Percentiles rank a stretch among this genome's conserved stretches.
Evolutionary conservation across 495 filamentous ascomycete species (phyloP).

Genomic region (Usnea hakonensis): DNA sequence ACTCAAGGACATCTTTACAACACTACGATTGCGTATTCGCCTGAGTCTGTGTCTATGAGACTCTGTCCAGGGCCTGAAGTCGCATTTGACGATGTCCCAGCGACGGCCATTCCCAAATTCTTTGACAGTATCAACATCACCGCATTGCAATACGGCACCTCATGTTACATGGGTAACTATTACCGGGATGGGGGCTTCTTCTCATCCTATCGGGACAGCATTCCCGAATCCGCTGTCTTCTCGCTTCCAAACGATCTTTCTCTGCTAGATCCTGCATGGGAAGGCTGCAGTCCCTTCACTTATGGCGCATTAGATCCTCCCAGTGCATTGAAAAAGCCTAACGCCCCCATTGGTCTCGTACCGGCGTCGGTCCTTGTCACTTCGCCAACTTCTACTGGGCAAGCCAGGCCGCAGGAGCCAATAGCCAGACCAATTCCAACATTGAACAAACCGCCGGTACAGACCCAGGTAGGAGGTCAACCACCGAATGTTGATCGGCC

Average conservation of each 20-base stretch:
- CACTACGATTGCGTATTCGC: not conserved
- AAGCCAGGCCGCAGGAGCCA: not conserved
- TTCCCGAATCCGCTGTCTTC: constrained; percentile 7
- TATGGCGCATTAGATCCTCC: constrained; percentile 10
- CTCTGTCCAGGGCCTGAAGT: not conserved
- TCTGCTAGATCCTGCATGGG: constrained; percentile 13
- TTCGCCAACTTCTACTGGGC: constrained; percentile 4
- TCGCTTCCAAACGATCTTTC: constrained; percentile 5
- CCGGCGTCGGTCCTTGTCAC: not conserved
- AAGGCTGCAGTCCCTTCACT: not conserved
- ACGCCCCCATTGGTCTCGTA: not conserved
- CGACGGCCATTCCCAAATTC: not conserved
- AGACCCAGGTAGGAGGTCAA: not conserved
- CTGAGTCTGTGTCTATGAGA: not conserved
- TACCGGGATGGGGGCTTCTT: not conserved
- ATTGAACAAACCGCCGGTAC: not conserved
- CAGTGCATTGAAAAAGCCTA: constrained; percentile 4
- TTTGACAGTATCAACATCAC: not conserved
- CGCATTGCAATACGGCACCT: not conserved
- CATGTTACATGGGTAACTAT: constrained; percentile 3
- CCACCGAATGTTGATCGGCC: not conserved
- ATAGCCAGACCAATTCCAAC: not conserved
- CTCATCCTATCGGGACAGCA: not conserved
- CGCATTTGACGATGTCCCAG: not conserved
- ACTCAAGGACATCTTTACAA: constrained; percentile 5